A percentile compares a stretch with the other conserved stretches of the same genome.
Conservation (phyloP, 192 early-diverging fungal genomes). For the Mortierella hygrophila region DNA sequence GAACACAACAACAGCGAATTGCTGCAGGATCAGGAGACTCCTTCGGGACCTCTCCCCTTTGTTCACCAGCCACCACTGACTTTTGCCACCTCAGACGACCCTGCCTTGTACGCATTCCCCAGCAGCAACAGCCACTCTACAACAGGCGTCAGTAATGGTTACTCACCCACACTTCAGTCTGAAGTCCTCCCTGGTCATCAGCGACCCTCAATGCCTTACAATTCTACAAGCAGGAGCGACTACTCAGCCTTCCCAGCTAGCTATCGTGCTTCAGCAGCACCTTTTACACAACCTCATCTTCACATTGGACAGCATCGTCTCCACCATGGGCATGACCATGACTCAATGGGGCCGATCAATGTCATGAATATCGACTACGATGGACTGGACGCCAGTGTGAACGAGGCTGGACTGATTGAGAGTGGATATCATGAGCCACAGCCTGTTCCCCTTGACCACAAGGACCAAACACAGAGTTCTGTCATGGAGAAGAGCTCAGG, state of each 20-base stretch:
- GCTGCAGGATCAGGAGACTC: neutral
- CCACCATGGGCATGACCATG: slow-evolving; percentile 22
- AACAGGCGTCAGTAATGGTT: slow-evolving; percentile 6
- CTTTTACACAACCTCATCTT: neutral
- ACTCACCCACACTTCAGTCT: slow-evolving; percentile 23
- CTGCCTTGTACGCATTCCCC: neutral
- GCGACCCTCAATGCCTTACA: neutral
- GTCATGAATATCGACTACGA: slow-evolving; percentile 55
- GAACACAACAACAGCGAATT: neutral
- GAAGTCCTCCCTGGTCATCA: slow-evolving; percentile 7
- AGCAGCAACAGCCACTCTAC: neutral
- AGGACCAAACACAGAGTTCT: neutral
- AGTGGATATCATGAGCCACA: slow-evolving; percentile 12
- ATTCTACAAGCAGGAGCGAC: neutral
- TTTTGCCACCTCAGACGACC: neutral
- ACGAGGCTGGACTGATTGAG: slow-evolving; percentile 23
- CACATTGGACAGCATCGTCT: neutral
- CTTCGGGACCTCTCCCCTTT: neutral
- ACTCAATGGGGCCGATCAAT: neutral
- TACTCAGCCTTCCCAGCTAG: neutral
- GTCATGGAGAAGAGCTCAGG: neutral
- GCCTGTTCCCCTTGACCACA: neutral
- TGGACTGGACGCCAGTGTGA: slow-evolving; percentile 46
- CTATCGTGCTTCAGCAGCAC: neutral
- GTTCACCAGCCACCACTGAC: neutral